Conservation (phyloP, 495 filamentous ascomycete genomes). For the Aspergillus saccharolyticus region DNA sequence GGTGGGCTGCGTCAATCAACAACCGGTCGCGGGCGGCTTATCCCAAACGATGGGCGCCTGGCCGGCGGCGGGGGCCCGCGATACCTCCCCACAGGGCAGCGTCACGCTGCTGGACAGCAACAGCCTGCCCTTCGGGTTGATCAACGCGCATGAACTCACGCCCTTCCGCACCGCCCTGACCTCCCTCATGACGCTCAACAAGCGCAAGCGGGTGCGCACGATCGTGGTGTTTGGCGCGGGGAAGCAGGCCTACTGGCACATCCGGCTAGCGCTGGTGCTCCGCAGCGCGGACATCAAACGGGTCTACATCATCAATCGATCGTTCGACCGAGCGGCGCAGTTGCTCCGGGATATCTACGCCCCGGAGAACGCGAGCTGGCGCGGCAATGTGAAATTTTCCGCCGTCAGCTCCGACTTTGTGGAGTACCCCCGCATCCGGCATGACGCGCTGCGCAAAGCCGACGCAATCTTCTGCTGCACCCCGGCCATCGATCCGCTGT, state of each 20-base stretch:
- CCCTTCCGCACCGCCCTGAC: constrained; percentile 91
- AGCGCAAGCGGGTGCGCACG: constrained; percentile 63
- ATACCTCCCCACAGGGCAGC: constrained; percentile 69
- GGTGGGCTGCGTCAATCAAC: constrained; percentile 33
- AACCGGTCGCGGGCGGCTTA: constrained; percentile 24
- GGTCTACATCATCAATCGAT: constrained; percentile 74
- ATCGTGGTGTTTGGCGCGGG: constrained; percentile 86
- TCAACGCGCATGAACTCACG: constrained; percentile 82
- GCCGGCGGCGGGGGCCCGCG: constrained; percentile 37
- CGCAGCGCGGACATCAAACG: constrained; percentile 66
- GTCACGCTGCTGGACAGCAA: constrained; percentile 65
- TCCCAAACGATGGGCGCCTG: constrained; percentile 36
- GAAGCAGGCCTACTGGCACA: constrained; percentile 90
- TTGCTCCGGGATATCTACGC: constrained; percentile 55
- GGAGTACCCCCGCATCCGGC: constrained; percentile 64
- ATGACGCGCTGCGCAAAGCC: constrained; percentile 59
- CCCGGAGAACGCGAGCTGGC: constrained; percentile 43
- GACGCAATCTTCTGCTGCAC: constrained; percentile 81
- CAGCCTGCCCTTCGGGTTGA: constrained; percentile 69
- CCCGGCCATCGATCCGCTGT: constrained; percentile 55
- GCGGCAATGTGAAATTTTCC: constrained; percentile 61
- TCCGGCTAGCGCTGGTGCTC: constrained; percentile 72
- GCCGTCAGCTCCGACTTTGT: constrained; percentile 65
- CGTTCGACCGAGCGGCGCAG: constrained; percentile 54
- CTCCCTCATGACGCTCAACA: constrained; percentile 66